These are phyloP conservation scores for Amniculicola lignicola DNA, from an alignment of 495 filamentous ascomycete genomes.

Conservation along the genomic window DNA sequence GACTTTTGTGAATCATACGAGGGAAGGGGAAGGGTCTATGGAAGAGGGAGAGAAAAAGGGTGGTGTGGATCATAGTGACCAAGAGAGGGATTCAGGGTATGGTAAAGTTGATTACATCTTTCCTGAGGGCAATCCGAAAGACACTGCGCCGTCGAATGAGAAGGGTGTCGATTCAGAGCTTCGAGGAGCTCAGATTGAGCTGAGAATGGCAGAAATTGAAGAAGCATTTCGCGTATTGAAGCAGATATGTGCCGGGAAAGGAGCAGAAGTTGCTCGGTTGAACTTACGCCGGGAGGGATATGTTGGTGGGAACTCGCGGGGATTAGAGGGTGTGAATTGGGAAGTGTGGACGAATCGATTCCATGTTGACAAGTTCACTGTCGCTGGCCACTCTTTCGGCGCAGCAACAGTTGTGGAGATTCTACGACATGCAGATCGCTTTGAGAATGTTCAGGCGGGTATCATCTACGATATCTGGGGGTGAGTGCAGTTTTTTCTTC, in stretches of 20 bases:
- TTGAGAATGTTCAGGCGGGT: constrained; percentile 53
- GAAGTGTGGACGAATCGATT: constrained; percentile 41
- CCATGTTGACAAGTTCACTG: constrained; percentile 36
- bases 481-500: constrained; percentile 26
- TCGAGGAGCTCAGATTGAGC: constrained; percentile 44
- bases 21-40: constrained; percentile 32
- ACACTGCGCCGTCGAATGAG: constrained; percentile 43
- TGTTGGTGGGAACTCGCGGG: constrained; percentile 51
- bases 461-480: constrained; percentile 61
- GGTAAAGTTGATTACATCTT: constrained; percentile 43
- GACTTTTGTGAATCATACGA: constrained; percentile 44
- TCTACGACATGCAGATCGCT: constrained; percentile 48
- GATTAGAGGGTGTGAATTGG: constrained; percentile 47
- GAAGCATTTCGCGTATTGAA: constrained; percentile 43
- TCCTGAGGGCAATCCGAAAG: constrained; percentile 43
- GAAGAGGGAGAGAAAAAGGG: constrained; percentile 32
- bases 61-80: constrained; percentile 35
- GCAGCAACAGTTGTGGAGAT: constrained; percentile 42
- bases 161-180: constrained; percentile 45
- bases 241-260: constrained; percentile 39
- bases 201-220: constrained; percentile 46
- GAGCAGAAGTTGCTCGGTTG: constrained; percentile 39
- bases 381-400: constrained; percentile 44
- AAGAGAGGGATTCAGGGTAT: constrained; percentile 16
- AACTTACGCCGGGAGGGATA: constrained; percentile 52